phyloP scores from a whole-genome alignment of 495 filamentous ascomycete species.

The Filosporella fistucella region DNA sequence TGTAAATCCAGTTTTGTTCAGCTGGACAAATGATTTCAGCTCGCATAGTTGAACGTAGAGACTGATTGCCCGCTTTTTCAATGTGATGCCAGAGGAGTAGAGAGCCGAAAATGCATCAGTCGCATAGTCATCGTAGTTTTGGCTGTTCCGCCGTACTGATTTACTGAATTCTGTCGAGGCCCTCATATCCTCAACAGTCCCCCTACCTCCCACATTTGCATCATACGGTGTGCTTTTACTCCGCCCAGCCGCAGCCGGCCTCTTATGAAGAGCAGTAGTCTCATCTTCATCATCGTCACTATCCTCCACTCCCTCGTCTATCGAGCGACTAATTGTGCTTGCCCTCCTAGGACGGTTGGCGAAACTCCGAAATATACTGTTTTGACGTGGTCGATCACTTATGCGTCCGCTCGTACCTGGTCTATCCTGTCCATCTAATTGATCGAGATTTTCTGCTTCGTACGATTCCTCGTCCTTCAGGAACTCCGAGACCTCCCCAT shows the following conservation, averaged over 20 bases:
- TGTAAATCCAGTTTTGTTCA: constrained; percentile 93
- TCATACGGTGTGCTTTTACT: constrained; percentile 32
- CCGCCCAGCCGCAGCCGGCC: constrained; percentile 21
- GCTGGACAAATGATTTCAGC: constrained; percentile 89
- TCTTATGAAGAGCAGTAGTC: constrained; percentile 25
- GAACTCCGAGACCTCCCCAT: constrained; percentile 72
- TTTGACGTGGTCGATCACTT: constrained; percentile 18
- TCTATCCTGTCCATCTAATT: constrained; percentile 45
- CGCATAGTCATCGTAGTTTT: constrained; percentile 65
- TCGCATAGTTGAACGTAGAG: constrained; percentile 93
- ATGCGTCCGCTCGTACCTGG: constrained; percentile 26
- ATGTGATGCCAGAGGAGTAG: constrained; percentile 75
- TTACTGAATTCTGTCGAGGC: constrained; percentile 45
- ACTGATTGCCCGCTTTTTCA: constrained; percentile 86
- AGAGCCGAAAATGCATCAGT: constrained; percentile 66
- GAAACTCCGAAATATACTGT: constrained; percentile 24
- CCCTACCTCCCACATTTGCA: constrained; percentile 25
- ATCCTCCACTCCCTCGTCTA: constrained; percentile 44
- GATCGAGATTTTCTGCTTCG: constrained; percentile 56
- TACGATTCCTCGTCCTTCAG: constrained; percentile 71
- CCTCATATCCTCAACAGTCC: constrained; percentile 50
- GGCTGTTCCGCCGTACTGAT: constrained; percentile 42
- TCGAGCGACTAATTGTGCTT: constrained; percentile 39
- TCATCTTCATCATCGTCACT: constrained; percentile 71
- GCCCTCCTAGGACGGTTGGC: constrained; percentile 23